Percentiles rank a stretch among this genome's conserved stretches.
Conservation (phyloP, 192 early-diverging fungal genomes). For the Lunasporangiospora selenospora region DNA sequence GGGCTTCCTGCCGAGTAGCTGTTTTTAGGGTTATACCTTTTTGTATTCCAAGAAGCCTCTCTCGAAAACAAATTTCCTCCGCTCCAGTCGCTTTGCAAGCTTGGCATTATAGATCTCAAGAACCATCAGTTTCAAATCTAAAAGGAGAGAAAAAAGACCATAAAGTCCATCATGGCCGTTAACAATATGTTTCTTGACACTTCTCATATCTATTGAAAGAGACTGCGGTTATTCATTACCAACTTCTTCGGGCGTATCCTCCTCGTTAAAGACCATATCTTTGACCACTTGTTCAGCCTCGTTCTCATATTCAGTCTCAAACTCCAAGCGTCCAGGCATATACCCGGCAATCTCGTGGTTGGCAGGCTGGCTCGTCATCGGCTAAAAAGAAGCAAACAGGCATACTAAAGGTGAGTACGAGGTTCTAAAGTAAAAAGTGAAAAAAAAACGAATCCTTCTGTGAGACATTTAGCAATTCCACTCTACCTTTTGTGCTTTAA, state of each 20-base stretch:
- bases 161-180: slow-evolving; percentile 11
- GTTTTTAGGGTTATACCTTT: slow-evolving; percentile 55
- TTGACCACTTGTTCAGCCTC: slow-evolving; percentile 95
- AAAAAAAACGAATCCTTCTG: not conserved
- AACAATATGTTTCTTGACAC: not conserved
- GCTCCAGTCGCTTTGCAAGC: slow-evolving; percentile 79
- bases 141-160: not conserved
- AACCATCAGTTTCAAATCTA: slow-evolving; percentile 88
- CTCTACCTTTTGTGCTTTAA: slow-evolving; percentile 34
- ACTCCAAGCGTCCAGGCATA: slow-evolving; percentile 97
- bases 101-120: slow-evolving; percentile 93
- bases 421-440: not conserved
- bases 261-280: slow-evolving; percentile 91
- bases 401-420: not conserved
- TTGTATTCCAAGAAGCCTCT: slow-evolving; percentile 86
- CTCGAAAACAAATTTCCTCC: slow-evolving; percentile 93
- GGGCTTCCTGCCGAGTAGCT: not conserved
- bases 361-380: slow-evolving; percentile 83
- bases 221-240: slow-evolving; percentile 39
- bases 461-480: not conserved
- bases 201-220: not conserved
- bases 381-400: slow-evolving; percentile 35
- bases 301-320: slow-evolving; percentile 96
- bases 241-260: slow-evolving; percentile 84
- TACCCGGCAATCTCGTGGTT: slow-evolving; percentile 98